Evolutionary conservation across 2,329 filamentous ascomycete species (phyloP), one percentile per base, ranked within the genome.

Genomic region (Exophiala bonariae): DNA sequence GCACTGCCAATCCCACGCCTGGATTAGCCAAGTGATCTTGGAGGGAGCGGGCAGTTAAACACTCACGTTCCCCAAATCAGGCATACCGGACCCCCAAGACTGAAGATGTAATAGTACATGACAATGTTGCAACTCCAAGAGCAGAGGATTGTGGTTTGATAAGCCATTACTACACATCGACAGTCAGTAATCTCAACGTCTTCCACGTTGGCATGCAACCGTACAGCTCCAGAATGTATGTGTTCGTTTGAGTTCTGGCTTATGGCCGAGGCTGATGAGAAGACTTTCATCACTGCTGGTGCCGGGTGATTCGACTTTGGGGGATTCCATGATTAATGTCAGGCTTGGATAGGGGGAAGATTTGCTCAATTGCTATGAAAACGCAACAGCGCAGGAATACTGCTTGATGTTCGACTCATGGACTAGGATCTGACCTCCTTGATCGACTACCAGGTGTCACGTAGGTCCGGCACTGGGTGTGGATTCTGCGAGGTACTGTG

Each of bases 1-100:
- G 53, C 40, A 19, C 52, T 55, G 22, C 3, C 37, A 23, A 28
- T 26, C 23, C 23, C 23, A 6, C 6, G 23, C 11, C 6, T 11
- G 11, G 23, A 26, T 26, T 26, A 26, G 23, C 23, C 6, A 26
- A 26, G 6, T 11, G 23, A 26, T 11, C 6, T 11, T 26, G 23
- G 6, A 26, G 23, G n/a, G 26, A 22, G 26, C 42, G 14, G n/a
- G 23, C 36, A 9, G 37, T 39, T 19, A 36, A 37, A 11, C 31
- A 49, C 52, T 55, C 37, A 55, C 52, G 52, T 55, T 42, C 52
- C 52, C 49, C 50, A 55, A 20, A 55, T 49, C n/a, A 55, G 41
- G 39, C 49, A 50, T 3, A 55, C 46, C 30, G 52, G 52, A 7
- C 52, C 52, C 2, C 52, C 52, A 17, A 55, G 28, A 14, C 46